Evolutionary conservation across 805 yeast genomes (phyloP), one percentile per base, ranked within the genome.

Genomic region (Metschnikowia shivogae): DNA sequence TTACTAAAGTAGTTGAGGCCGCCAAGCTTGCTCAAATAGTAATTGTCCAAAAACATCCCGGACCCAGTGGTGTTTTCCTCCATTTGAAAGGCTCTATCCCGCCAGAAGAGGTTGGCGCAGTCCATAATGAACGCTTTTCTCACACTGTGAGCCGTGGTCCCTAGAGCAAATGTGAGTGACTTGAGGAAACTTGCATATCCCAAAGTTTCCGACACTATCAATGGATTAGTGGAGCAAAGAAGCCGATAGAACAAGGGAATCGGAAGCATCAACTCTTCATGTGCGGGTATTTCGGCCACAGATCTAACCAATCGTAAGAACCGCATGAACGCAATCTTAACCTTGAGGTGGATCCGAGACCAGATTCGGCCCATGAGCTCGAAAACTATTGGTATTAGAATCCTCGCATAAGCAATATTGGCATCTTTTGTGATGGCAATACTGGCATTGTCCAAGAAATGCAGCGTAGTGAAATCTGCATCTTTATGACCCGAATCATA

Each of bases 61-160:
- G 61, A 65, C n/a, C 65, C 65, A 6, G 65, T 58, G 0, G 70
- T 55, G 1, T 56, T 58, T 2, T 56, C 47, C 22, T 59, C 69
- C n/a, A 57, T 56, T 22, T 67, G 67, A 49, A 79, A 73, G 1
- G 81, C 77, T 52, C 67, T 70, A 49, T 79, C 77, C 47, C 84
- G 60, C 86, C 86, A 81, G 0, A 76, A 39, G 11, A 74, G 63
- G 46, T 81, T 81, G 48, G 82, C 68, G 6, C 74, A 55, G 53
- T 81, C 86, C 71, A 78, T 73, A 8, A 80, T 73, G 46, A 72
- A 76, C 0, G 78, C 61, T 45, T 79, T 79, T 39, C 74, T 79
- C 4, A 74, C 39, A 8, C 53, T 50, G 42, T 70, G 68, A 30
- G 58, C 49, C 3, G 50, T 32, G 6, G 49, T 50, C 4, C 54